Evolutionary conservation across 768 basidiomycete species (phyloP).

Genomic region (Mycena pura): DNA sequence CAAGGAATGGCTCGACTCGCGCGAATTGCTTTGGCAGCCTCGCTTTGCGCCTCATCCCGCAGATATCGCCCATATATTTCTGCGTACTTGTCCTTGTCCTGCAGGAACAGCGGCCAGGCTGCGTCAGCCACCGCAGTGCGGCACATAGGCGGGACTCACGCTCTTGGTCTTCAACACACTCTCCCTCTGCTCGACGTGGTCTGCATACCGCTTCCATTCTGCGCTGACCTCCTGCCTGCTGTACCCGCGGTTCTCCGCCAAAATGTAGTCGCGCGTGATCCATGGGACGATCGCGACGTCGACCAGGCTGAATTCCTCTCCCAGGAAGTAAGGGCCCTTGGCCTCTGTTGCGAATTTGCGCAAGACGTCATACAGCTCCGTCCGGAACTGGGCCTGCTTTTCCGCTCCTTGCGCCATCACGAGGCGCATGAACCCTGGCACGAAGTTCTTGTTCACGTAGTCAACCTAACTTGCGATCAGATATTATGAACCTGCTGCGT

Average conservation of each 20-base stretch:
- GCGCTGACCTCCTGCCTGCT: slow-evolving; percentile 41
- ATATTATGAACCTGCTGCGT: background rate
- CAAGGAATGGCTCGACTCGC: slow-evolving; percentile 51
- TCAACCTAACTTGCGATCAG: slow-evolving; percentile 40
- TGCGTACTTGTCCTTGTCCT: slow-evolving; percentile 51
- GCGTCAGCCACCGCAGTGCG: background rate
- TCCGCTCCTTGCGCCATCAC: slow-evolving; percentile 42
- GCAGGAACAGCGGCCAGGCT: no score
- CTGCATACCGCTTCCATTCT: slow-evolving; percentile 48
- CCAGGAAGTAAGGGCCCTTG: slow-evolving; percentile 57
- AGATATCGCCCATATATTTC: slow-evolving; percentile 63
- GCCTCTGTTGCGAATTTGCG: slow-evolving; percentile 42
- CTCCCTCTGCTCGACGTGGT: slow-evolving; percentile 40
- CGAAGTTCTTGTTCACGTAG: slow-evolving; percentile 56
- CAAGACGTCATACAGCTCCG: slow-evolving; percentile 46
- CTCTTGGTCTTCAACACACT: slow-evolving; percentile 50
- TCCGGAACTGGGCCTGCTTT: slow-evolving; percentile 41
- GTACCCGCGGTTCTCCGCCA: slow-evolving; percentile 51
- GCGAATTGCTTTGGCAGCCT: slow-evolving; percentile 57
- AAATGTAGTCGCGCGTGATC: slow-evolving; percentile 49
- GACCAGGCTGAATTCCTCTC: slow-evolving; percentile 51
- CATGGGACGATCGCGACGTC: slow-evolving; percentile 59
- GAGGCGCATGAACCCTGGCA: slow-evolving; percentile 58
- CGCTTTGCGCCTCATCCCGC: slow-evolving; percentile 61
- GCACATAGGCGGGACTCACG: slow-evolving; percentile 30